Conservation (phyloP, 192 early-diverging fungal genomes). For the Thoreauomyces humboldtii region DNA sequence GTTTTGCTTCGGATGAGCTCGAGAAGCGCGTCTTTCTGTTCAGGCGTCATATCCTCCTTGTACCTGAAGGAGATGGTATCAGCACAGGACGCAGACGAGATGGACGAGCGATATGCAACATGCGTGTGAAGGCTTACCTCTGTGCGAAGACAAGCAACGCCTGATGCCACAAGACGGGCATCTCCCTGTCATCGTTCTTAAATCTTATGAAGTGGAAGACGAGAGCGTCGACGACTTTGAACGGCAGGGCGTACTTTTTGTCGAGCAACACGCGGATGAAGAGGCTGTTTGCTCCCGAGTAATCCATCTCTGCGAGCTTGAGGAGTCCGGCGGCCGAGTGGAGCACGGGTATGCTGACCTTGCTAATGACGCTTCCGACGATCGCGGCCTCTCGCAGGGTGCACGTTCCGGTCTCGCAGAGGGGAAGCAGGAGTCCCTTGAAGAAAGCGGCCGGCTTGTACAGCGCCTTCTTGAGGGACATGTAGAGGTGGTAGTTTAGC, state of each 20-base stretch:
- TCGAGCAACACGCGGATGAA: constrained; percentile 96
- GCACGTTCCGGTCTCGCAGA: constrained; percentile 85
- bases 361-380: constrained; percentile 85
- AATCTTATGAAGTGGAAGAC: constrained; percentile 96
- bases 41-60: constrained; percentile 90
- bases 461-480: constrained; percentile 92
- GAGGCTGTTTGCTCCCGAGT: constrained; percentile 85
- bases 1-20: constrained; percentile 75
- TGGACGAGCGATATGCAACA: no score
- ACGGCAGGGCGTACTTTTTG: constrained; percentile 97
- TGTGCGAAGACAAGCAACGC: constrained; percentile 93
- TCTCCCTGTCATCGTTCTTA: constrained; percentile 68
- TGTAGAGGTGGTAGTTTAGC: constrained; percentile 95
- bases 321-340: constrained; percentile 93
- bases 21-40: constrained; percentile 90
- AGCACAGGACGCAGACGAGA: no score
- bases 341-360: constrained; percentile 91
- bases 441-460: constrained; percentile 98
- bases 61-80: no score
- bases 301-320: constrained; percentile 96
- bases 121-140: constrained; percentile 43
- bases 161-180: constrained; percentile 99
- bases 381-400: constrained; percentile 96
- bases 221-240: constrained; percentile 91
- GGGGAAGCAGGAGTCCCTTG: constrained; percentile 93